Evolutionary conservation across 805 yeast species (phyloP), one percentile per base, ranked within the genome.

Genomic region (Candida lessepsii): DNA sequence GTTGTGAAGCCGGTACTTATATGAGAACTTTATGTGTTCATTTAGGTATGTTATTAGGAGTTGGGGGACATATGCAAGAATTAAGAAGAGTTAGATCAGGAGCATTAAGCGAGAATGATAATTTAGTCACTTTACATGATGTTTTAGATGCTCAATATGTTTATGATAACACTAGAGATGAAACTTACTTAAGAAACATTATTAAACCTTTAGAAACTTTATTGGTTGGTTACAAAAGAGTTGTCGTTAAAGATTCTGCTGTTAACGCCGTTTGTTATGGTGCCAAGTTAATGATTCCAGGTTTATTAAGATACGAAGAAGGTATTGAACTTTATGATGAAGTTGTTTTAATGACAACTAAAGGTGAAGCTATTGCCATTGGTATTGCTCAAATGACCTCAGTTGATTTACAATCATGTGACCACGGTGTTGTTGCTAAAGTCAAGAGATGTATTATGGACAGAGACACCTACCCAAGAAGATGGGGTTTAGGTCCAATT

Each of bases 31-130:
- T 93, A 56, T 93, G 99, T 83, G 99, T 93, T 42, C 99, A 93
- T 70, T 74, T 93, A 58, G 99, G 99, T 73, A 90, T 93, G 96
- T 76, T 93, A 45, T 76, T 93, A 52, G 97, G 98, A 58, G 97
- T 89, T 53, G 99, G 99, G 66, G 99, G 98, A 54, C 99, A 93
- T 73, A 93, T 93, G 99, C 99, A 93, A 78, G 99, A 93, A 73
- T 83, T 93, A 58, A 88, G 99, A 73, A 90, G 99, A 77, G 99
- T 93, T 49, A 83, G 99, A 73, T 86, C 96, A 35, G 99, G 99
- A 64, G 97, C 98, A 44, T 63, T 93, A 61, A 75, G 82, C 57
- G 99, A 93, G 71, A 76, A 74, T 56, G 97, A 93, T 61, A 83
- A 84, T 67, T 71, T 93, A 74, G 96, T 93, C 44, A 90, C 99